A percentile compares a stretch with the other conserved stretches of the same genome.
Evolutionary conservation across 768 basidiomycete species (phyloP).

Genomic region (Russula sp.): DNA sequence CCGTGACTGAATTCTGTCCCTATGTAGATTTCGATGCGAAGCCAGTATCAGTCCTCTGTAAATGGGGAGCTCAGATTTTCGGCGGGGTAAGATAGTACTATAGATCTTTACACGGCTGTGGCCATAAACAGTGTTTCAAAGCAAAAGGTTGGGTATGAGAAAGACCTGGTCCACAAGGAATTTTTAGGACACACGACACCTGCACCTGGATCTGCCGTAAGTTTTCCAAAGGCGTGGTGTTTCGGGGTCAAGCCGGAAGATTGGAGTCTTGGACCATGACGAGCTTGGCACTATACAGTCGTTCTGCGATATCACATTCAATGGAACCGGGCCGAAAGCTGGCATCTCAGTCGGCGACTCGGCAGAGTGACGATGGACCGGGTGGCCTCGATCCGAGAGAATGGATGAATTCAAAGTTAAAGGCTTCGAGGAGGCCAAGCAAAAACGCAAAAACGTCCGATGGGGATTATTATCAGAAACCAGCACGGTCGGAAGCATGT

Average conservation of each 20-base stretch:
- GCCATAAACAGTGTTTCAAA: neutral
- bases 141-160: neutral
- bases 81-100: neutral
- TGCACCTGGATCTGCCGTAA: neutral
- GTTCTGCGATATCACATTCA: too few species aligned
- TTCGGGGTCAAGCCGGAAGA: neutral
- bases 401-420: too few species aligned
- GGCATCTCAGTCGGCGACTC: too few species aligned
- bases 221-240: neutral
- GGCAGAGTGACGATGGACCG: neutral
- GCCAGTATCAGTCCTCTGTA: neutral
- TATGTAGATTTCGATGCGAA: conserved; percentile 1
- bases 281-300: too few species aligned
- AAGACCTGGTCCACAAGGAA: neutral
- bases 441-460: neutral
- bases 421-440: neutral
- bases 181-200: neutral
- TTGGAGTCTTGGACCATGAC: too few species aligned
- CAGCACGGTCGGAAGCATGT: neutral
- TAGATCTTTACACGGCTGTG: neutral
- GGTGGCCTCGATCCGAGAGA: neutral
- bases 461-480: too few species aligned
- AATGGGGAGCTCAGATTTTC: neutral
- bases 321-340: neutral
- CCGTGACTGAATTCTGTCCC: too few species aligned